A percentile compares a stretch with the other conserved stretches of the same genome.
These are phyloP conservation scores for Centrapalus pauciflorus DNA, from an alignment of 129 eudicot genomes.

Conservation along the genomic window DNA sequence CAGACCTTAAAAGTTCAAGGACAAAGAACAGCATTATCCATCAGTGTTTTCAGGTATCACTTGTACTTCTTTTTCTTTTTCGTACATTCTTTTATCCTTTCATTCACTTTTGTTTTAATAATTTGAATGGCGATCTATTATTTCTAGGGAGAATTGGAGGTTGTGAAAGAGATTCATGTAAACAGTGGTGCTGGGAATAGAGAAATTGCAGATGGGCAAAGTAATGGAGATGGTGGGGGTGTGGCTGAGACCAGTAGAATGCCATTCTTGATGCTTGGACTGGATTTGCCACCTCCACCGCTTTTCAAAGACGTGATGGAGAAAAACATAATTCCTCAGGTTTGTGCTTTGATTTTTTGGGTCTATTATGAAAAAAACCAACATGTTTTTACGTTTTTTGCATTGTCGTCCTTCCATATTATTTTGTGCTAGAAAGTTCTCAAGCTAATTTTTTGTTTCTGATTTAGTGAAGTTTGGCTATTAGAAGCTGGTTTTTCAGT, in stretches of 20 bases:
- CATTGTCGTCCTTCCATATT: too few species aligned
- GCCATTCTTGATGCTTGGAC: slow-evolving; percentile 95
- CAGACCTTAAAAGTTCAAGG: slow-evolving; percentile 62
- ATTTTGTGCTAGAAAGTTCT: too few species aligned
- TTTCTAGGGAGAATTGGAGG: slow-evolving; percentile 85
- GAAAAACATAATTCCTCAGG: slow-evolving; percentile 96
- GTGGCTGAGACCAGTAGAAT: slow-evolving; percentile 56
- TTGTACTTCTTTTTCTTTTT: background rate
- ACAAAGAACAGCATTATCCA: slow-evolving; percentile 67
- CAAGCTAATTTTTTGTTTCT: too few species aligned
- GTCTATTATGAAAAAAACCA: background rate
- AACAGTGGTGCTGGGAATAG: slow-evolving; percentile 29
- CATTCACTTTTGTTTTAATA: background rate
- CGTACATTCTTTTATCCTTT: background rate
- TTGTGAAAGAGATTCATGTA: slow-evolving; percentile 66
- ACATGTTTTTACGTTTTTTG: too few species aligned
- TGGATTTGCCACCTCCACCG: slow-evolving; percentile 96
- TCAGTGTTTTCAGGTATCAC: slow-evolving; percentile 80
- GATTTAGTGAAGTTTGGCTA: too few species aligned
- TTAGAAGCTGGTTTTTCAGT: too few species aligned
- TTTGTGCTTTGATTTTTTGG: slow-evolving; percentile 16
- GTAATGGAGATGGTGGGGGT: slow-evolving; percentile 36
- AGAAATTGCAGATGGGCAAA: slow-evolving; percentile 38
- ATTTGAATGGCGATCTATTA: background rate
- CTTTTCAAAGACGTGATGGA: slow-evolving; percentile 92